Conservation (phyloP, 805 yeast genomes). For the Metschnikowia peoriensis region DNA sequence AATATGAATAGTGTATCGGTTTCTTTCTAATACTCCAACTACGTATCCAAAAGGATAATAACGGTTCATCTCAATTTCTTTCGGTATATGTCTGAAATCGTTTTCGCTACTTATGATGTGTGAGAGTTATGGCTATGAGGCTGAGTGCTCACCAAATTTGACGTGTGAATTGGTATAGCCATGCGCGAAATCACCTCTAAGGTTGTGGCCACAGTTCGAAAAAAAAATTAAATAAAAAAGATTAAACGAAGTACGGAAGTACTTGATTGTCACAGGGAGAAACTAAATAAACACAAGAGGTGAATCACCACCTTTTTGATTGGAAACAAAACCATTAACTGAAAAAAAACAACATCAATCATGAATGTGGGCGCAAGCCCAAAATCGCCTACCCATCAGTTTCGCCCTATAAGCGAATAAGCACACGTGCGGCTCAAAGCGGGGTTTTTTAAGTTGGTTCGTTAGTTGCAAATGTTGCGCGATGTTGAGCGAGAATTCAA, state of each 20-base stretch:
- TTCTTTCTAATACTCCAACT: too few relatives aligned
- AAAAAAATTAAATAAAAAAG: too few relatives aligned
- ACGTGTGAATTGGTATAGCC: neutral
- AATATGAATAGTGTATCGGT: too few relatives aligned
- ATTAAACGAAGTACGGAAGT: too few relatives aligned
- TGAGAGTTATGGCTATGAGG: neutral
- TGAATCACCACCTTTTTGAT: too few relatives aligned
- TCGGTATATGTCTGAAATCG: too few relatives aligned
- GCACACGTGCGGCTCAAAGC: constrained; percentile 8
- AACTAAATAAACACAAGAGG: too few relatives aligned
- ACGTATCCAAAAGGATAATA: too few relatives aligned
- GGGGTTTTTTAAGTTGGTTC: constrained; percentile 3
- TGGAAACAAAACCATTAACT: too few relatives aligned
- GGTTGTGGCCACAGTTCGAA: neutral
- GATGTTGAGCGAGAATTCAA: neutral
- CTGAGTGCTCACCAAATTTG: neutral
- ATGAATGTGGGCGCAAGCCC: neutral
- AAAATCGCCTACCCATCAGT: neutral
- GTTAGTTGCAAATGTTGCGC: constrained; percentile 7
- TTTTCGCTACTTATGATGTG: neutral
- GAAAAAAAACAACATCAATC: neutral
- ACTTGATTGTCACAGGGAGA: too few relatives aligned
- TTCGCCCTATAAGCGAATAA: neutral
- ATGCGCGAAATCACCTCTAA: neutral
- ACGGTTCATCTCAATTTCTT: too few relatives aligned